Conservation (phyloP, 116 monocot species). For the Iris pallida region DNA sequence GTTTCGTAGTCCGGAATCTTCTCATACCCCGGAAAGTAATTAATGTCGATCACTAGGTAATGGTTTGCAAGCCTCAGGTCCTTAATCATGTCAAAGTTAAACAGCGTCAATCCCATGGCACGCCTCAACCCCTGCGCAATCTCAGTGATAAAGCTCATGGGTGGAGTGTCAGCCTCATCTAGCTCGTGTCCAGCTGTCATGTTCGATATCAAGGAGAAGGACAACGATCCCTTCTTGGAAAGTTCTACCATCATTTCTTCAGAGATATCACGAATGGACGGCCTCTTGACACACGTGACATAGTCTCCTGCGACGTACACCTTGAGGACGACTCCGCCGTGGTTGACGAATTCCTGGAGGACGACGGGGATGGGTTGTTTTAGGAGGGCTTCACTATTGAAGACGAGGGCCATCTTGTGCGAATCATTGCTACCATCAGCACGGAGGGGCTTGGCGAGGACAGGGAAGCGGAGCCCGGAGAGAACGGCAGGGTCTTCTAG, state of each 20-base stretch:
- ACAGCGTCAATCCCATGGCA: slow-evolving; percentile 24
- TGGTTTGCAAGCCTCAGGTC: slow-evolving; percentile 17
- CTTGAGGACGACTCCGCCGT: slow-evolving; percentile 44
- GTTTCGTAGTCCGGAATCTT: slow-evolving; percentile 38
- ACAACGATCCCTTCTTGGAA: slow-evolving; percentile 5
- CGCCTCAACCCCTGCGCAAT: slow-evolving; percentile 30
- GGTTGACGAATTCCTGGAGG: slow-evolving; percentile 45
- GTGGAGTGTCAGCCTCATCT: slow-evolving; percentile 26
- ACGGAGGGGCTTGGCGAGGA: slow-evolving; percentile 32
- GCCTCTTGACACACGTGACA: slow-evolving; percentile 29
- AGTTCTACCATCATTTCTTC: slow-evolving; percentile 2
- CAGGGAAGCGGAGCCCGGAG: slow-evolving; percentile 22
- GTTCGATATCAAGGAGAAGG: slow-evolving; percentile 38
- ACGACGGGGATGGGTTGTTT: slow-evolving; percentile 28
- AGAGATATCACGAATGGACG: slow-evolving; percentile 32
- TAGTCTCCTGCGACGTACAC: slow-evolving; percentile 37
- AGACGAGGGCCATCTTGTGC: slow-evolving; percentile 38
- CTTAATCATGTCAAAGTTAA: slow-evolving; percentile 44
- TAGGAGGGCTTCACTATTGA: slow-evolving; percentile 16
- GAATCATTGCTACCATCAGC: slow-evolving; percentile 33
- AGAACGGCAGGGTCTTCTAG: slow-evolving; percentile 8
- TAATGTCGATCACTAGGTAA: slow-evolving; percentile 39
- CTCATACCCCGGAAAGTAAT: slow-evolving; percentile 44
- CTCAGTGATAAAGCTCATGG: slow-evolving; percentile 15
- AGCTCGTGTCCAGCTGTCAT: slow-evolving; percentile 1